Conservation (phyloP, 768 basidiomycete species). For the Sistotremastrum niveocremeum region DNA sequence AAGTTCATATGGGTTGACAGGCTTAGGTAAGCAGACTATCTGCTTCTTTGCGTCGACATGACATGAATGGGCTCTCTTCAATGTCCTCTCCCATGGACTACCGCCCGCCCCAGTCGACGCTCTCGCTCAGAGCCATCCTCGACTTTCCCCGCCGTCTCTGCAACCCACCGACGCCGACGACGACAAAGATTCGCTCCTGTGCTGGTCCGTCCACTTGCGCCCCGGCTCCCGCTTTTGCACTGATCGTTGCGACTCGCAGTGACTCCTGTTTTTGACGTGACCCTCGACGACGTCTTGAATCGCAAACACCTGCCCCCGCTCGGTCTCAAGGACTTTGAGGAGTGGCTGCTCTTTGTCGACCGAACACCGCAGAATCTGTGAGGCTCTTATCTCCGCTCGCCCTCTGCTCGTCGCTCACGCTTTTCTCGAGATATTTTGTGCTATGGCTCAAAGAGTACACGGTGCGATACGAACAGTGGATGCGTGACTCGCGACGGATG, state of each 20-base stretch:
- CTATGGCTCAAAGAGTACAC: conserved; percentile 73
- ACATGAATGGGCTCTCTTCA: background rate
- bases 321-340: conserved; percentile 64
- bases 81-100: background rate
- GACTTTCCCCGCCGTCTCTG: conserved; percentile 38
- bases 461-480: conserved; percentile 30
- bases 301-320: conserved; percentile 70
- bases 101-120: conserved; percentile 15
- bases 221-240: background rate
- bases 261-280: conserved; percentile 53
- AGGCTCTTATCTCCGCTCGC: conserved; percentile 11
- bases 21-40: background rate
- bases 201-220: conserved; percentile 23
- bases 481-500: conserved; percentile 8
- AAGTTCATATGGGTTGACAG: background rate
- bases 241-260: conserved; percentile 22
- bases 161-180: conserved; percentile 47
- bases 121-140: conserved; percentile 23
- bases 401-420: background rate
- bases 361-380: conserved; percentile 62
- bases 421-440: conserved; percentile 47
- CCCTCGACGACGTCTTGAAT: conserved; percentile 62
- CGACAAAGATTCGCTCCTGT: conserved; percentile 56
- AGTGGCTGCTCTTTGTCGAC: conserved; percentile 74
- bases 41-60: background rate